Conservation (phyloP, 2,329 filamentous ascomycete species). For the Cadophora malorum region DNA sequence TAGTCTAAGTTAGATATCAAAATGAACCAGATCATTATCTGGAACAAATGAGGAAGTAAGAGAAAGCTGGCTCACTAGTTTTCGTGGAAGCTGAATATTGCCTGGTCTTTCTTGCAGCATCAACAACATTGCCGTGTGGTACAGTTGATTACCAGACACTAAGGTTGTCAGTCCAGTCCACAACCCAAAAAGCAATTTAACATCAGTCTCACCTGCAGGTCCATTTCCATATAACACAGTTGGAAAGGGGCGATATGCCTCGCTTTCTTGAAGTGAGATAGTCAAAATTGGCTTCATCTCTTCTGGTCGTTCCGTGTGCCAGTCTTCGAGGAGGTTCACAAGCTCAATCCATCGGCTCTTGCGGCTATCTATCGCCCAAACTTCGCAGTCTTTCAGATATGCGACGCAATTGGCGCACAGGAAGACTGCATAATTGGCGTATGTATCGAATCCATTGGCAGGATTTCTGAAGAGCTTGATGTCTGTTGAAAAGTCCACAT, state of each 20-base stretch:
- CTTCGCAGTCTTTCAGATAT: slow-evolving; percentile 44
- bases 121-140: slow-evolving; percentile 44
- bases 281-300: slow-evolving; percentile 48
- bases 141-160: slow-evolving; percentile 47
- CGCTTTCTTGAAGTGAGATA: slow-evolving; percentile 43
- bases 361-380: slow-evolving; percentile 45
- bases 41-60: neutral
- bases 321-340: slow-evolving; percentile 50
- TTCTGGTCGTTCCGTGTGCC: slow-evolving; percentile 49
- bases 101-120: slow-evolving; percentile 45
- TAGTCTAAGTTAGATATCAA: no score
- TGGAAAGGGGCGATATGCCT: slow-evolving; percentile 12
- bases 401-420: slow-evolving; percentile 52
- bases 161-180: neutral
- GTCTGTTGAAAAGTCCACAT: slow-evolving; percentile 35
- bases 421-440: slow-evolving; percentile 58
- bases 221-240: neutral
- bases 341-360: slow-evolving; percentile 39
- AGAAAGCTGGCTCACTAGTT: slow-evolving; percentile 11
- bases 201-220: neutral
- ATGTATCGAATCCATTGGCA: slow-evolving; percentile 51
- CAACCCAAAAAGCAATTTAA: neutral
- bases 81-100: slow-evolving; percentile 35
- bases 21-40: no score
- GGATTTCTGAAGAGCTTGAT: slow-evolving; percentile 46